Base-by-base conservation (phyloP, 148 eudicot species). In the Vaccinium myrtillus region DNA sequence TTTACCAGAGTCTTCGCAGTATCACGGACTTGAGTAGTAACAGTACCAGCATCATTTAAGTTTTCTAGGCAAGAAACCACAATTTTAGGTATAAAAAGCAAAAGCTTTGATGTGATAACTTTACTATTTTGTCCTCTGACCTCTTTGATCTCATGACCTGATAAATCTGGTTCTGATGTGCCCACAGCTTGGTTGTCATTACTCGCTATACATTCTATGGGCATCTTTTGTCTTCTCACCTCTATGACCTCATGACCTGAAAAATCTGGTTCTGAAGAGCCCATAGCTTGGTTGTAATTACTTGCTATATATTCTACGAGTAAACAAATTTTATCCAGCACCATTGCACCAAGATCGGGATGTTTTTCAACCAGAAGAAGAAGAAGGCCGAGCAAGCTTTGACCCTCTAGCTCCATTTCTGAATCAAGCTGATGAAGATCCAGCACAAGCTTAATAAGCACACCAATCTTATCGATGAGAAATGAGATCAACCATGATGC, bases 21-120 rank as follows among this genome's bases (percentile, higher is more conserved):
- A 87, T 80, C 81, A 80, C 87, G 82, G 49, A 89, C 85, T 86
- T 87, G 83, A 54, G 69, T 46, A 86, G 89, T 85, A 67, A 83
- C 65, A 65, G 79, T 83, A 75, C 87, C 87, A 80, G 80, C 25
- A 75, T 85, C 87, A 81, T 89, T 85, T 80, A 92, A 81, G 75
- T 82, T 88, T 83, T 90, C 90, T 77, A 93, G 86, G 82, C 94
- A 90, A 79, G 84, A 86, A 30, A 71, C 85, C 85, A 93, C 85
- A 83, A 88, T 82, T 84, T 83, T 91, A 48, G 88, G 84, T 65
- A 90, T 76, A 83, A 81, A 71, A 81, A 88, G 76, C 85, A 88
- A 82, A 74, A 93, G 85, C 86, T 85, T 91, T 77, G 87, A 83
- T 23, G 65, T 10, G 21, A 87, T 81, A 69, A 30, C 23, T 65